A percentile compares a stretch with the other conserved stretches of the same genome.
These are phyloP conservation scores for Coemansia sp. DNA, from an alignment of 192 early-diverging fungal species.

Conservation along the genomic window DNA sequence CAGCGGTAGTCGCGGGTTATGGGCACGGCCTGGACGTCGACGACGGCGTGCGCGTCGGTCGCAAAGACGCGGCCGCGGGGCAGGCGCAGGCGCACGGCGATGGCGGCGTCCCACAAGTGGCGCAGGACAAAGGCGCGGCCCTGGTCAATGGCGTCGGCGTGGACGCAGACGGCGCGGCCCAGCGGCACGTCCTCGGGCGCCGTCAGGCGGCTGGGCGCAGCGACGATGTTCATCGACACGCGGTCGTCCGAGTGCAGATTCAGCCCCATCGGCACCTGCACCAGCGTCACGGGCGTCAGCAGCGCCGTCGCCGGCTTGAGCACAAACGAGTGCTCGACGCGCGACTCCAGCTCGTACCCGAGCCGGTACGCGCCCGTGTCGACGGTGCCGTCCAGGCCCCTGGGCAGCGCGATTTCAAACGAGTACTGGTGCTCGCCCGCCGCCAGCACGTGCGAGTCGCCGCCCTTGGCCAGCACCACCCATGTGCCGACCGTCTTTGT, in stretches of 20 bases:
- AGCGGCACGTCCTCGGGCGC: constrained; percentile 19
- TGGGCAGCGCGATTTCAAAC: constrained; percentile 21
- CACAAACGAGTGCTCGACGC: constrained; percentile 40
- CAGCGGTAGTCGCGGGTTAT: constrained; percentile 19
- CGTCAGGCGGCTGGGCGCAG: too few relatives aligned
- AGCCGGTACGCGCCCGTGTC: constrained; percentile 25
- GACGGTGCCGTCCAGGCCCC: constrained; percentile 7
- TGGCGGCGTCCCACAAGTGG: constrained; percentile 37
- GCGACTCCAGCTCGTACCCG: constrained; percentile 34
- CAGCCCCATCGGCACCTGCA: constrained; percentile 40
- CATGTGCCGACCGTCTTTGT: constrained; percentile 15
- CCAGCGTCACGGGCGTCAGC: constrained; percentile 17
- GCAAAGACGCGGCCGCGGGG: constrained; percentile 31
- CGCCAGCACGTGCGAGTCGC: constrained; percentile 8
- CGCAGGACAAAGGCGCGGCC: constrained; percentile 27
- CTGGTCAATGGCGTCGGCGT: constrained; percentile 24
- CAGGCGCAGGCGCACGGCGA: constrained; percentile 26
- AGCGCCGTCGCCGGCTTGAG: constrained; percentile 31
- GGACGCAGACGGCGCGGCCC: constrained; percentile 28
- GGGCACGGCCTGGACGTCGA: constrained; percentile 40
- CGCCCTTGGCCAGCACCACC: not conserved
- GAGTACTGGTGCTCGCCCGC: constrained; percentile 43
- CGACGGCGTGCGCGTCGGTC: constrained; percentile 8
- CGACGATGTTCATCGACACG: constrained; percentile 22
- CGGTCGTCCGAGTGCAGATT: constrained; percentile 46